phyloP scores from a whole-genome alignment of 192 early-diverging fungal species.

The Gigaspora rosea region DNA sequence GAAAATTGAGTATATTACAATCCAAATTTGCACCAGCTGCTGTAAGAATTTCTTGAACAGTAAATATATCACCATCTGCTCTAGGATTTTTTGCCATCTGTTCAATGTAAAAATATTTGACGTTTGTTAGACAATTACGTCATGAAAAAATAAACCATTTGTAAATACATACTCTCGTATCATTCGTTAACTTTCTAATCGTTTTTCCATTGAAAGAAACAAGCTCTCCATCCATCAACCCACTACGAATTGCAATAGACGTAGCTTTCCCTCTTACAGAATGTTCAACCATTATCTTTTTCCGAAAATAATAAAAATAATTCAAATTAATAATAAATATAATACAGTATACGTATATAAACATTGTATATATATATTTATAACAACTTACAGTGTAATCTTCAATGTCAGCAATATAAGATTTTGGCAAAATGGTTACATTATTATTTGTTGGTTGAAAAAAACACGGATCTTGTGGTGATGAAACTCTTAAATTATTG shows the following conservation, averaged over 20 bases:
- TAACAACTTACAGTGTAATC: slow-evolving; percentile 30
- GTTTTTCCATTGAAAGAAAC: slow-evolving; percentile 31
- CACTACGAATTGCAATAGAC: slow-evolving; percentile 42
- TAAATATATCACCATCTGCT: slow-evolving; percentile 42
- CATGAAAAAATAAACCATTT: background rate
- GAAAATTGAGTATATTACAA: background rate
- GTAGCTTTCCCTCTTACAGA: slow-evolving; percentile 42
- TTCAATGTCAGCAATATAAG: slow-evolving; percentile 45
- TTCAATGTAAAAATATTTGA: background rate
- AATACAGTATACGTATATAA: background rate
- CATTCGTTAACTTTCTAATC: slow-evolving; percentile 34
- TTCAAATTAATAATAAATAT: background rate
- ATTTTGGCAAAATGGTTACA: slow-evolving; percentile 25
- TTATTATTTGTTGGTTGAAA: slow-evolving; percentile 31
- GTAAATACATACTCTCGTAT: slow-evolving; percentile 20
- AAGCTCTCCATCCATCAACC: slow-evolving; percentile 39
- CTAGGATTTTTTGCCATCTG: background rate
- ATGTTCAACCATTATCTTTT: slow-evolving; percentile 44
- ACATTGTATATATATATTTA: too few species aligned
- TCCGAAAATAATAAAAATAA: background rate
- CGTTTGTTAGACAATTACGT: background rate
- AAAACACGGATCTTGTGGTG: background rate
- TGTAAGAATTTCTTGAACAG: slow-evolving; percentile 37
- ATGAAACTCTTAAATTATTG: slow-evolving; percentile 31
- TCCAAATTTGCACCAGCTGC: slow-evolving; percentile 42